Evolutionary conservation across 2,329 filamentous ascomycete species (phyloP), one percentile per base, ranked within the genome.

Genomic region (Cucurbitaria berberidis): DNA sequence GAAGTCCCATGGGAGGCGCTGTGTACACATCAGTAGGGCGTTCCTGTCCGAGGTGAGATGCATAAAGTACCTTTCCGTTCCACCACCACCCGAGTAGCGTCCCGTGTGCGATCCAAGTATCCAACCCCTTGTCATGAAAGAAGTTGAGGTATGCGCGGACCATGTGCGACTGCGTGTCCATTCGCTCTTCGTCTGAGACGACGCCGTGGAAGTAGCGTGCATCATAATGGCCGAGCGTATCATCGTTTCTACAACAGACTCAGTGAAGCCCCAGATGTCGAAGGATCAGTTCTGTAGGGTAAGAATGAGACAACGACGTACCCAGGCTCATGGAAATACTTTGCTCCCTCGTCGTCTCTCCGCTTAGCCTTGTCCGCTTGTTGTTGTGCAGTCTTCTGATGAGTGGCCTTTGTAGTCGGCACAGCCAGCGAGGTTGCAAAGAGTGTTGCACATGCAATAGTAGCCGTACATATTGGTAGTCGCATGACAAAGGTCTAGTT

Each of bases 81-180:
- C 91, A 96, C 89, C 89, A 95, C 91, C 91, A 96, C 11, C 90
- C 91, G 19, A 96, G 78, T 44, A 95, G 77, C 4, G 90, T 92
- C 43, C 91, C 91, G 73, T 96, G 91, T 34, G 91, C 90, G 53
- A 96, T 85, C 91, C 91, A 95, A 0, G 91, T 93, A 75, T 93
- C 89, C 57, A 91, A 76, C 6, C 85, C 84, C 48, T 87, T 80
- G 16, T 83, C 78, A 39, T 80, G 78, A 73, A 90, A 88, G 50
- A 84, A 86, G 40, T 81, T 80, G 39, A 95, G 81, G 76, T 95
- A 95, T 45, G 89, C 87, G 57, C 86, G 84, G 60, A 92, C 84
- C 61, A 95, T 85, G 71, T 89, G 82, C 44, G 82, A 81, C 50
- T 93, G 82, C 5, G 85, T 85, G 24, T 84, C 78, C n/a, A 82